Conservation (phyloP, 306 rosid genomes). For the Acmispon strigosus region DNA sequence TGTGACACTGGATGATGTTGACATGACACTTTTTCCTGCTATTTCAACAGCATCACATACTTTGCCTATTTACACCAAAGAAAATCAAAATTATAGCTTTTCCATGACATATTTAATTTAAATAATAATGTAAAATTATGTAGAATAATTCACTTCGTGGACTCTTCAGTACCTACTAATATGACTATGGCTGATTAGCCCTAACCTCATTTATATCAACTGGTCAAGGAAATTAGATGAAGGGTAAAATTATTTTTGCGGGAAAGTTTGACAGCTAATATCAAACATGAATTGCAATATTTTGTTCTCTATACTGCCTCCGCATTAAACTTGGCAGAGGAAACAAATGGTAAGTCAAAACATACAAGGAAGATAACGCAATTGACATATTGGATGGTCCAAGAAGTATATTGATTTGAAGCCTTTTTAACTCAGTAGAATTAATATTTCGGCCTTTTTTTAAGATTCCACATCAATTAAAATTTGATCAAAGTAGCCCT, state of each 20-base stretch:
- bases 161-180: neutral
- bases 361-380: neutral
- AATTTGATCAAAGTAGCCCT: too few species aligned
- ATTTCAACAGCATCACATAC: conserved; percentile 91
- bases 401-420: neutral
- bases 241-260: neutral
- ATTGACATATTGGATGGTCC: neutral
- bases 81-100: neutral
- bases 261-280: neutral
- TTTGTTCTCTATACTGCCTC: neutral
- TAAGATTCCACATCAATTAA: too few species aligned
- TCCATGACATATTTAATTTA: neutral
- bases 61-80: conserved; percentile 44
- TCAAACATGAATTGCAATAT: neutral
- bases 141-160: neutral
- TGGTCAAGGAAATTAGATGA: too few species aligned
- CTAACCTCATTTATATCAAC: too few species aligned
- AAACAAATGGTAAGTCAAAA: neutral
- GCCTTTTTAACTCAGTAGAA: neutral
- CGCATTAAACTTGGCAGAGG: neutral
- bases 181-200: neutral
- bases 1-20: conserved; percentile 83
- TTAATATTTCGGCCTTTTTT: neutral
- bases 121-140: neutral
- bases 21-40: conserved; percentile 85